Evolutionary conservation across 139 green algal genomes (phyloP), one percentile per base, ranked within the genome.

Genomic region (Choricystis sp.): DNA sequence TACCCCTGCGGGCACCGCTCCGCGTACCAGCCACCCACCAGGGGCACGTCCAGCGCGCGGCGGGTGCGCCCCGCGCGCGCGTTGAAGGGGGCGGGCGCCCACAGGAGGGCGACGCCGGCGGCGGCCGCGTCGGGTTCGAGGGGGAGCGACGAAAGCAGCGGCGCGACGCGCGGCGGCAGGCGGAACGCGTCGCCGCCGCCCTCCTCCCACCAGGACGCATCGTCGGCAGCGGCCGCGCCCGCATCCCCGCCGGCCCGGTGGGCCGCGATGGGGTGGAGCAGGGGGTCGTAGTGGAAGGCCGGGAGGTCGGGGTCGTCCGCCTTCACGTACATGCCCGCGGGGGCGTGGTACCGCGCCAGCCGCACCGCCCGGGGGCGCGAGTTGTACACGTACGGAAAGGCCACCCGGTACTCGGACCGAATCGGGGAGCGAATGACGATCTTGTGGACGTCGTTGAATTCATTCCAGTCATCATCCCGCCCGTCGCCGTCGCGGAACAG

Each of bases 371-470:
- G 78, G 5, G 93, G 93, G 23, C 94, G 71, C 83, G 94, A 96
- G 82, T 99, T 99, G 90, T 99, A 99, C 76, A 99, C 79, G 83
- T 96, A 95, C 26, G 94, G 94, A 79, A 99, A 99, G 16, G 91
- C 94, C 31, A 99, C 85, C 70, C 74, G 71, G 79, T 95, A 94
- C 73, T 94, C 89, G 23, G 89, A 94, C 60, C 87, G 73, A 64
- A 94, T 86, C 56, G 84, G 87, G 1, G 77, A 83, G 30, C 93
- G 81, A 72, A 99, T 98, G 84, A 99, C 97, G 69, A 99, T 88
- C 87, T 99, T 99, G 84, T 95, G 95, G 77, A 99, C 97, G 80
- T 99, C 94, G 74, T 99, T 99, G 82, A 99, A 99, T 83, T 99
- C 94, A 74, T 98, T 98, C 94, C 94, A 99, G 80, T 99, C 94